Evolutionary conservation across 208 protist genomes (phyloP), one percentile per base, ranked within the genome.

Genomic region (Vickermania spadyakhi): DNA sequence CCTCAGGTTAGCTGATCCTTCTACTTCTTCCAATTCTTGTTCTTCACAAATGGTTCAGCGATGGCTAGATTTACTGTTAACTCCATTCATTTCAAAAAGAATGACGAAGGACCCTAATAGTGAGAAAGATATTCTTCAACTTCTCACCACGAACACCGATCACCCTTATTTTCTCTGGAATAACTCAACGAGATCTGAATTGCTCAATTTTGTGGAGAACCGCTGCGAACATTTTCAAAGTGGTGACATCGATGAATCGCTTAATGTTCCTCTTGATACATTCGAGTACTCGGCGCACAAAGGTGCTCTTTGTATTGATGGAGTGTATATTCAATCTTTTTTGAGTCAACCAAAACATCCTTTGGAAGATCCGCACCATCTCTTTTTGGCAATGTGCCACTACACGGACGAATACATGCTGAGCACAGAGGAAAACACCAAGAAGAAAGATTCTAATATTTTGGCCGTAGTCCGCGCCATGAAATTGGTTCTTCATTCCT

Each of bases 121-220:
- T 54, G 74, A 84, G 28, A 41, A 68, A 3, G 82, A 92, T 50
- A 66, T 94, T 42, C 75, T 98, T 55, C 66, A 66, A 59, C 52
- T 89, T 31, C 61, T 96, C 18, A 96, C 90, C 72, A 78, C 64
- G 42, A 96, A 97, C 74, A 67, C 75, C 21, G 82, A 89, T 21
- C 92, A 75, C 14, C 91, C 91, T 42, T 89, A 91, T 62, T 78
- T 95, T 58, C 28, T 96, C 25, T 97, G 92, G 89, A 88, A 92
- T 66, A 93, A 96, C 72, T 52, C 67, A 7, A 83, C 71, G n/a
- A 79, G 89, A 25, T 51, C 64, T 0, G 87, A 96, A 72, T 66
- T 96, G 56, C 53, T 69, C 30, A 81, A 94, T n/a, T 58, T 90
- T 21, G 52, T 93, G 21, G 51, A 69, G 5, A 28, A 7, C 18